Percentiles rank a stretch among this genome's conserved stretches.
Conservation (phyloP, 192 early-diverging fungal species). For the Mortierella antarctica region DNA sequence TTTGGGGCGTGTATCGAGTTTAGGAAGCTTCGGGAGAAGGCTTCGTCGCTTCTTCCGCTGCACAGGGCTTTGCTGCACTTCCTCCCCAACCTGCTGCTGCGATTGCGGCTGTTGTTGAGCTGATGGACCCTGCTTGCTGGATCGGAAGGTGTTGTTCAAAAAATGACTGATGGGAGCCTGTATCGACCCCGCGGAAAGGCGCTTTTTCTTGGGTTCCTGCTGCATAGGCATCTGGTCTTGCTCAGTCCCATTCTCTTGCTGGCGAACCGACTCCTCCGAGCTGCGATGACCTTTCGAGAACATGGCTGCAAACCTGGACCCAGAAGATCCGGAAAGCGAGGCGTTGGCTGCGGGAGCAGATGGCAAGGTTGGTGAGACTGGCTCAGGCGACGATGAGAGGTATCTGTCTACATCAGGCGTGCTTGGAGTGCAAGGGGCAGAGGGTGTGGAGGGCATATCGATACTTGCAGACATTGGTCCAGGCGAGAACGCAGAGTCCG, state of each 20-base stretch:
- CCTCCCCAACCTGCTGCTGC: conserved; percentile 9
- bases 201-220: conserved; percentile 17
- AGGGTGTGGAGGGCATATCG: conserved; percentile 3
- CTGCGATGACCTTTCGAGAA: not conserved
- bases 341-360: not conserved
- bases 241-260: not conserved
- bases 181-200: conserved; percentile 18
- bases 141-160: conserved; percentile 23
- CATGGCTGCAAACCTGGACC: conserved; percentile 25
- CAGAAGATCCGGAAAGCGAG: not conserved
- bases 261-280: not conserved
- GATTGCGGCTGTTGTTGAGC: not conserved
- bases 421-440: not conserved
- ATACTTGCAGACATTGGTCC: not conserved
- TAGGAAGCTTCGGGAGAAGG: conserved; percentile 27
- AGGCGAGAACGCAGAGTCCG: not conserved
- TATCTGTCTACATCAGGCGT: not conserved
- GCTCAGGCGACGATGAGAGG: conserved; percentile 1
- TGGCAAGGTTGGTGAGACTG: not conserved
- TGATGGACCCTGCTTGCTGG: not conserved
- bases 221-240: not conserved
- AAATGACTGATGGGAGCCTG: conserved; percentile 29
- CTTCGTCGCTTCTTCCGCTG: conserved; percentile 19
- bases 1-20: conserved; percentile 30
- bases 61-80: conserved; percentile 3